These are phyloP conservation scores for Podaxis sp. DNA, from an alignment of 768 basidiomycete genomes.

Conservation along the genomic window DNA sequence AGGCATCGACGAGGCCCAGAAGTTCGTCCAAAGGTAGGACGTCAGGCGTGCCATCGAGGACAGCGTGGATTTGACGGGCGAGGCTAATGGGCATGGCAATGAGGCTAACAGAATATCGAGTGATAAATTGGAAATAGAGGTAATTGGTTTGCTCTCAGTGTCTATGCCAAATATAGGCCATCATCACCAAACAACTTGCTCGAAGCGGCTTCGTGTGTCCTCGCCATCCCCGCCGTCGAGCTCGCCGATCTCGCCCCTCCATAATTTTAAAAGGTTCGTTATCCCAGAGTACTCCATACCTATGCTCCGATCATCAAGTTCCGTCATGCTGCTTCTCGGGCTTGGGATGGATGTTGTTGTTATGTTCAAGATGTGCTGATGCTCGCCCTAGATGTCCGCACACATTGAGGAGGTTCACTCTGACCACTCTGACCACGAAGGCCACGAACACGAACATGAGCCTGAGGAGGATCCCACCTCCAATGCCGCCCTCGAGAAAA, in stretches of 20 bases:
- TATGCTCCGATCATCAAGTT: conserved; percentile 10
- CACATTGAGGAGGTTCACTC: conserved; percentile 83
- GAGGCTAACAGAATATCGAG: conserved; percentile 20
- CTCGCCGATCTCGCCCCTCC: conserved; percentile 35
- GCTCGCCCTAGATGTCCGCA: conserved; percentile 64
- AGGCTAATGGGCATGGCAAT: conserved; percentile 33
- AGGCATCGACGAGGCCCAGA: conserved; percentile 51
- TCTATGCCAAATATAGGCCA: conserved; percentile 28
- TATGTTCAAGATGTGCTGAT: conserved; percentile 28
- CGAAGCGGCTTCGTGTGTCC: background rate
- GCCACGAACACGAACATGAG: conserved; percentile 52
- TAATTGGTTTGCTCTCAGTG: conserved; percentile 20
- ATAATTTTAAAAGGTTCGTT: conserved; percentile 17
- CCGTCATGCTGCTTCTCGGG: background rate
- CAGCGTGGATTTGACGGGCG: conserved; percentile 54
- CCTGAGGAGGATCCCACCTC: conserved; percentile 84
- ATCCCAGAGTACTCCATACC: background rate
- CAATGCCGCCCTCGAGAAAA: conserved; percentile 84
- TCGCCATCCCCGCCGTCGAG: conserved; percentile 32
- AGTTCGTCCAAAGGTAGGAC: conserved; percentile 50
- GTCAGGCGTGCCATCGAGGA: conserved; percentile 55
- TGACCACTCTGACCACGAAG: conserved; percentile 75
- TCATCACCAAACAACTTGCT: conserved; percentile 28
- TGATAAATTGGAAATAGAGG: conserved; percentile 8
- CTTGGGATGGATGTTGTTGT: conserved; percentile 34